A percentile compares a stretch with the other conserved stretches of the same genome.
phyloP scores from a whole-genome alignment of 78 protist genomes.

The Salpingoeca rosetta region DNA sequence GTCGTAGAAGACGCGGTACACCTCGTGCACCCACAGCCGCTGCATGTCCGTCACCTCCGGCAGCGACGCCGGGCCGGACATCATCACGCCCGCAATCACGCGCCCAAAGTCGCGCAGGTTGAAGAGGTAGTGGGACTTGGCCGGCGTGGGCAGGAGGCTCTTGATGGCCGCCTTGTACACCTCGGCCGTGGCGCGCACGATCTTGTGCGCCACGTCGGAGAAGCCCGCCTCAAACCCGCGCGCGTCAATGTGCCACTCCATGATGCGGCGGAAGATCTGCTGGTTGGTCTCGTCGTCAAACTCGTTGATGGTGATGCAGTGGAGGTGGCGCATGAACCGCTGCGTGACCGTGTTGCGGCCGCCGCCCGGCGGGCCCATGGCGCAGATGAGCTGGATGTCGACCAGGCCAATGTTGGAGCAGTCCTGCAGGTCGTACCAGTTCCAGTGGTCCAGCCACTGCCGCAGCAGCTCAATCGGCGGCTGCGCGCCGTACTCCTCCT shows the following conservation, averaged over 20 bases:
- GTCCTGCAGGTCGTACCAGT: constrained; percentile 74
- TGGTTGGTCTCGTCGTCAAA: constrained; percentile 39
- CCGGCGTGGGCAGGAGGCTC: constrained; percentile 67
- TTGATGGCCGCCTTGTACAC: constrained; percentile 26
- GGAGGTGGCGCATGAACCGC: constrained; percentile 44
- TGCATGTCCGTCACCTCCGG: not conserved
- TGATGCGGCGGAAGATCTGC: constrained; percentile 42
- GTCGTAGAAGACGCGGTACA: constrained; percentile 51
- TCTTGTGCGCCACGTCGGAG: not conserved
- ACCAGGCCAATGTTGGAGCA: constrained; percentile 25
- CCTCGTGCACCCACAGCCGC: constrained; percentile 59
- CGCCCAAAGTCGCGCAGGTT: constrained; percentile 69
- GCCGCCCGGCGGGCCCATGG: constrained; percentile 86
- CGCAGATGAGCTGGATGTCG: constrained; percentile 54
- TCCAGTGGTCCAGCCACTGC: constrained; percentile 76
- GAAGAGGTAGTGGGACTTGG: constrained; percentile 75
- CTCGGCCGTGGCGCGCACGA: constrained; percentile 34
- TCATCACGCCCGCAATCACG: constrained; percentile 60
- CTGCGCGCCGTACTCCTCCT: constrained; percentile 72
- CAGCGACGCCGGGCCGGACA: constrained; percentile 6
- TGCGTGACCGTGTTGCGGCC: constrained; percentile 49
- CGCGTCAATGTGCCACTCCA: constrained; percentile 27
- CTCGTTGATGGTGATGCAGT: constrained; percentile 26
- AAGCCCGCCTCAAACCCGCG: not conserved
- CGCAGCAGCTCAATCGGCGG: constrained; percentile 85